These are phyloP conservation scores for Roridomyces roridus DNA, from an alignment of 768 basidiomycete genomes.

Conservation along the genomic window DNA sequence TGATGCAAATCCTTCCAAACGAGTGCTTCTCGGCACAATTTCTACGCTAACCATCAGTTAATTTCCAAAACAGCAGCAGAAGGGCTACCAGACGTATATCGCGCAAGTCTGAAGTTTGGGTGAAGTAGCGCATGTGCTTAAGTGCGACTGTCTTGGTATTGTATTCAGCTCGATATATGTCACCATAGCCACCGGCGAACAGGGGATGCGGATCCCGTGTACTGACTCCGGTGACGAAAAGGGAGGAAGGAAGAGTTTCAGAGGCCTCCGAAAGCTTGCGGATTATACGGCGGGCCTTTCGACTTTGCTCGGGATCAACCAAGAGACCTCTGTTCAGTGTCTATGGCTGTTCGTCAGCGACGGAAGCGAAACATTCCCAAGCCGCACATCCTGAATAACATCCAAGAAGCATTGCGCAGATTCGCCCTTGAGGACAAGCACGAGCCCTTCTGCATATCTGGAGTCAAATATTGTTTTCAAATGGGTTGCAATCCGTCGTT, in stretches of 20 bases:
- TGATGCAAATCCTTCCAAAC: slow-evolving; percentile 36
- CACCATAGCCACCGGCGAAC: too few species aligned
- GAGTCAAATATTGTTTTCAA: too few species aligned
- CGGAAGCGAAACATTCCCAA: neutral
- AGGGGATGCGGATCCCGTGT: slow-evolving; percentile 12
- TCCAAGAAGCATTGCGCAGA: neutral
- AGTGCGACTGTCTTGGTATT: slow-evolving; percentile 3
- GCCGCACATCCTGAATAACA: neutral
- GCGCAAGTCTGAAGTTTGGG: slow-evolving; percentile 4
- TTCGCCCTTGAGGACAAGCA: neutral
- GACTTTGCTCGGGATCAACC: neutral
- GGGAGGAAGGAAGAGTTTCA: slow-evolving; percentile 20
- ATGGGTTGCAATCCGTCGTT: neutral
- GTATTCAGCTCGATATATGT: too few species aligned
- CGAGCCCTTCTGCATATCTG: too few species aligned
- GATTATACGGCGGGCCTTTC: slow-evolving; percentile 17
- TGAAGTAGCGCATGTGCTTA: slow-evolving; percentile 8
- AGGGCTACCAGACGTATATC: slow-evolving; percentile 1
- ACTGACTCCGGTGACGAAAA: slow-evolving; percentile 25
- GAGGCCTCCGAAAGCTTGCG: slow-evolving; percentile 22
- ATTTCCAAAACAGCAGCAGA: too few species aligned
- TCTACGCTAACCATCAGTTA: too few species aligned
- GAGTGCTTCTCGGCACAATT: slow-evolving; percentile 35
- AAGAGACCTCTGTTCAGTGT: neutral
- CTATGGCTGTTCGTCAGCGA: neutral